These are phyloP conservation scores for Trichoderma atroviride DNA, from an alignment of 2,329 filamentous ascomycete species.

Conservation along the genomic window DNA sequence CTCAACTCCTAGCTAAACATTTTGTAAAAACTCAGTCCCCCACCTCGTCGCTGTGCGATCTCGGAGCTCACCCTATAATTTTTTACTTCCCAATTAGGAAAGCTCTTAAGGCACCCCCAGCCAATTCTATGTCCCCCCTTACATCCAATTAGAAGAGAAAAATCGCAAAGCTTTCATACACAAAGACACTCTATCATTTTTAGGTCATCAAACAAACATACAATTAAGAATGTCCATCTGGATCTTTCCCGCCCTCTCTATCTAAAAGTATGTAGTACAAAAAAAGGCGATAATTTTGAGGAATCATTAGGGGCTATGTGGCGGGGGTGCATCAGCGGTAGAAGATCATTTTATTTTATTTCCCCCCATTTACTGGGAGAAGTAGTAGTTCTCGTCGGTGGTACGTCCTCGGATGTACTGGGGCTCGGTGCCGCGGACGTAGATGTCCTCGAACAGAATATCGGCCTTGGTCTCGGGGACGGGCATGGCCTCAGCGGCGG, in stretches of 20 bases:
- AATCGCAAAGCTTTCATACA: not conserved
- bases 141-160: not conserved
- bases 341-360: not conserved
- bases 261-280: slow-evolving; percentile 33
- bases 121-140: not conserved
- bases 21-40: not conserved
- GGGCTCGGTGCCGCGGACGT: slow-evolving; percentile 85
- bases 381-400: slow-evolving; percentile 94
- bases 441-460: slow-evolving; percentile 96
- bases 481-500: slow-evolving; percentile 84
- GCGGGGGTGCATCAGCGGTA: slow-evolving; percentile 24
- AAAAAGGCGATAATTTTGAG: slow-evolving; percentile 35
- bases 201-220: slow-evolving; percentile 18
- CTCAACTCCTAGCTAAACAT: not conserved
- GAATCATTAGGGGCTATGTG: slow-evolving; percentile 37
- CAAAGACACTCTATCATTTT: not conserved
- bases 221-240: slow-evolving; percentile 25
- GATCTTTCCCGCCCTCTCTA: slow-evolving; percentile 33
- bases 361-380: slow-evolving; percentile 53
- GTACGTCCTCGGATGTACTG: slow-evolving; percentile 84
- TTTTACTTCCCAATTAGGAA: not conserved
- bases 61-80: slow-evolving; percentile 6
- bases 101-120: not conserved
- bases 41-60: not conserved
- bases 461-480: slow-evolving; percentile 75